phyloP scores from a whole-genome alignment of 2,329 filamentous ascomycete genomes.

The Davidsoniella australis region DNA sequence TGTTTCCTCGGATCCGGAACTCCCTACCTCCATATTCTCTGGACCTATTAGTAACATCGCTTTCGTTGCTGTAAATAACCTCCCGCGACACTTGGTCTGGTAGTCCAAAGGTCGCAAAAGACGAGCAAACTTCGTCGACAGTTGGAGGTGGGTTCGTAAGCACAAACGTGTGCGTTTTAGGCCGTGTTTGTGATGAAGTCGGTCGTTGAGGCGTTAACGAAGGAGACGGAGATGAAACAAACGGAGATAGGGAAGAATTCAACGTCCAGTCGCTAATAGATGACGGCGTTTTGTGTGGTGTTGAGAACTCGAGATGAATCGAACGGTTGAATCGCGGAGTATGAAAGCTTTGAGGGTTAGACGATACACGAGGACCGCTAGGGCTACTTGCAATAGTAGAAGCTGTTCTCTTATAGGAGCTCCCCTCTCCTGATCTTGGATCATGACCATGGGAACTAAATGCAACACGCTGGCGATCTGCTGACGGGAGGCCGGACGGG shows the following conservation, averaged over 20 bases:
- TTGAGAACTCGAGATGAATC: not conserved
- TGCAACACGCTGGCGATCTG: too few species aligned
- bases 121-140: conserved; percentile 5
- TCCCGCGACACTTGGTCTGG: conserved; percentile 66
- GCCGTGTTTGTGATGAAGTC: not conserved
- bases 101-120: conserved; percentile 19
- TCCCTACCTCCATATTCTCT: conserved; percentile 80
- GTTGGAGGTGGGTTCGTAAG: conserved; percentile 16
- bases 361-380: too few species aligned
- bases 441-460: too few species aligned
- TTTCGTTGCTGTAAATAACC: conserved; percentile 69
- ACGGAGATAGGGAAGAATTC: not conserved
- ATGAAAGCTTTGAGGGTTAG: too few species aligned
- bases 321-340: too few species aligned
- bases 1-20: conserved; percentile 60
- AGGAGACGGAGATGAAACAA: not conserved
- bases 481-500: too few species aligned
- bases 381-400: too few species aligned
- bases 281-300: not conserved
- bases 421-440: too few species aligned
- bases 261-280: not conserved
- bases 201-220: not conserved
- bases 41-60: conserved; percentile 59
- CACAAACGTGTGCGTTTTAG: not conserved
- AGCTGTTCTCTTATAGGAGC: too few species aligned